Evolutionary conservation across 768 basidiomycete species (phyloP), one percentile per base, ranked within the genome.

Genomic region (Agaricus blazei): DNA sequence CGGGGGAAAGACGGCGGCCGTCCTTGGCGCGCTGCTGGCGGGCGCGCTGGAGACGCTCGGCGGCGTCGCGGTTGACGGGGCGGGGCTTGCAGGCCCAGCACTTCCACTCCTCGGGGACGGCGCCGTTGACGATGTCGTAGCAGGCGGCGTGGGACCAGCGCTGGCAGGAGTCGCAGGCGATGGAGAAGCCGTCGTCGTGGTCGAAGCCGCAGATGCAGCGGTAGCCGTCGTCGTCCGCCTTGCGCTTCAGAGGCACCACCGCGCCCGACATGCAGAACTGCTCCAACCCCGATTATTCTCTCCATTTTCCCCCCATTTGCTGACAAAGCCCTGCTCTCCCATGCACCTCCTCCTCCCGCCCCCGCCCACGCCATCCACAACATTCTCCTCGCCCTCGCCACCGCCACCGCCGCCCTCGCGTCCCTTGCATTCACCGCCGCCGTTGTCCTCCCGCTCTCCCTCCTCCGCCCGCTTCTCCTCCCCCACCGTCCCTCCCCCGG

Each of bases 71-170:
- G 60, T 83, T 77, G 19, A 81, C 78, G 11, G 69, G 62, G 1
- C 76, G 60, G 0, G 84, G 64, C n/a, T 36, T 12, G 48, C 66
- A 67, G 78, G 54, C 64, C 78, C 88, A 89, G 68, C 93, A 97
- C 24, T 70, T 69, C 76, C 88, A 93, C 54, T 85, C 80, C 46
- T 93, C 90, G 1, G 88, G 87, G 0, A 89, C 85, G 61, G 62
- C 65, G 6, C 75, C 79, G 51, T 78, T 70, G 11, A 74, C 70
- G 58, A 88, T 84, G 46, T 74, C 80, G 60, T 88, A 88, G 70
- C 93, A 94, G 7, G 82, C 84, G 6, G 81, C 84, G 70, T 95
- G 93, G 61, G 86, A 87, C 91, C 93, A 94, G 38, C 86, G 79
- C 23, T 78, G 79, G 65, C 93, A 95, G 48, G 73, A 66, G 67